Evolutionary conservation across 768 basidiomycete species (phyloP), one percentile per base, ranked within the genome.

Genomic region (Suillus cothurnatus): DNA sequence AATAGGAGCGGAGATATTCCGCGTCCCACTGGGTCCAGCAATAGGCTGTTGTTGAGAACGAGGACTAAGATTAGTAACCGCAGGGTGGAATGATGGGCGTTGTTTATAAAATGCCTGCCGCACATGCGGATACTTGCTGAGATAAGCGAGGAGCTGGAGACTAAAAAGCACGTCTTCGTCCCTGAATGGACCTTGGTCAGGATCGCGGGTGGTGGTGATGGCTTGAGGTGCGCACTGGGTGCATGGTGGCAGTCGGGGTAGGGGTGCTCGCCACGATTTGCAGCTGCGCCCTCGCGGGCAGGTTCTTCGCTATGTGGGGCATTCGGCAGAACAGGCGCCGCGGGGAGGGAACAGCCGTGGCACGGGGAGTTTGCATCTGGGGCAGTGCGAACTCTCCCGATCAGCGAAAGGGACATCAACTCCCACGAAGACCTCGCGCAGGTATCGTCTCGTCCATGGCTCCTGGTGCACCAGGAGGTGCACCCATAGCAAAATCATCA

Each of bases 121-220:
- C 4, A 99, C 97, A 75, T 99, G 97, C 1, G 97, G 95, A 74
- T 99, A 99, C 77, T 99, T 99, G 79, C 92, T 94, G 21, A 99
- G 83, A 74, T 99, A 99, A 4, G 97, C 97, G 1, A 99, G 84
- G 2, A 99, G 88, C 75, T 99, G 97, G 15, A 99, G 79, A 23
- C 91, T 88, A 11, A 96, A 85, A 2, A 99, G 81, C 0, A 99
- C 94, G 67, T 97, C 96, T 71, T 99, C 97, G 73, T 99, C 95
- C 32, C 94, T 86, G 77, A 96, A 97, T 0, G 91, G 92, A 0
- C 91, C 91, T 0, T 78, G 71, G 28, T 83, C 83, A 1, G 64
- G 12, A 31, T 81, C 78, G 55, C 80, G 81, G 81, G 26, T 78
- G 74, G 55, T 81, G 79, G 43, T 74, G 71, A 58, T 82, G 83